Evolutionary conservation across 257 asterid species (phyloP), one percentile per base, ranked within the genome.

Genomic region (Jasminum sambac): DNA sequence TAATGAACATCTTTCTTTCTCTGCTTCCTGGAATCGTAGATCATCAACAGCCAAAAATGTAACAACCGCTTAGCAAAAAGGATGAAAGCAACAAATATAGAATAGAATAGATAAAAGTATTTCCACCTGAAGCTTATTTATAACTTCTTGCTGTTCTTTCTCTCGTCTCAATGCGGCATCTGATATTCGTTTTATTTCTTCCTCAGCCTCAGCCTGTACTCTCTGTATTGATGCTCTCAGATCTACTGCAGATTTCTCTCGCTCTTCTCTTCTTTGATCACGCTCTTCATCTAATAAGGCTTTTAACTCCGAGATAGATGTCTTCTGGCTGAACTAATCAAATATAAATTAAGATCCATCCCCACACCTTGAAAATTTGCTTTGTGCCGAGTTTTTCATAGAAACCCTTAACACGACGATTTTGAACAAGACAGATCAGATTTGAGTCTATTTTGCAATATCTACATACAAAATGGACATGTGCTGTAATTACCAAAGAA

Each of bases 61-160:
- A 70, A 42, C 26, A 36, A 52, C 70, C 55, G 52, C 57, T 48
- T 63, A 30, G 62, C 63, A 60, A 24, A 38, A 34, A 50, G 66
- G 42, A 23, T 34, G 73, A 42, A 71, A 71, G 34, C 73, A 37
- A 76, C 26, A 67, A 37, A 58, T 38, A 78, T 5, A 57, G 17
- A 59, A 41, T 52, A 74, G 57, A 70, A 16, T 16, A 34, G 72
- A 78, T 30, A 30, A 30, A 30, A 1, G 36, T 19, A 37, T 73
- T 44, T 50, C 30, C 43, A 88, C 98, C 93, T 91, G 97, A 75
- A 95, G 96, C 83, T 95, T 91, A 75, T 85, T 83, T 74, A 95
- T 91, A 79, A 87, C 79, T 79, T 95, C 99, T 81, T 89, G 95
- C 87, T 79, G 96, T 80, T 95, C 96, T 72, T 91, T 95, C 83